Evolutionary conservation across 148 eudicot genomes (phyloP).

Genomic region (Euryodendron excelsum): DNA sequence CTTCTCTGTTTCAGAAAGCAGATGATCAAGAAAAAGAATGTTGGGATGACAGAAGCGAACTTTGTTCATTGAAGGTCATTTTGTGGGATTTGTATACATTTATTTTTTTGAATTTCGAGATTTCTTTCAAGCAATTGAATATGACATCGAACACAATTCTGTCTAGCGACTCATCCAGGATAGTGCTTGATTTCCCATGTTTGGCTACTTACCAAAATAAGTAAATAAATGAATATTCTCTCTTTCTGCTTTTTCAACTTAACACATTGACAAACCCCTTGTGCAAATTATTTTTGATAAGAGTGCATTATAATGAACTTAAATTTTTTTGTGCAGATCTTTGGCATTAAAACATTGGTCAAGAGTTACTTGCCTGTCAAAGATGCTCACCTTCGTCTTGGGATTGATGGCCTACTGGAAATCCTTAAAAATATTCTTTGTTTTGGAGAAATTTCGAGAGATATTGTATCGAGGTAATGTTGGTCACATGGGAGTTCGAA

Average conservation of each 20-base stretch:
- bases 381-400: constrained; percentile 93
- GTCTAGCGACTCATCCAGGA: background rate
- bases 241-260: background rate
- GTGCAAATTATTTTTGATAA: too few species aligned
- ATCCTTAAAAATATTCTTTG: constrained; percentile 66
- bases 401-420: constrained; percentile 69
- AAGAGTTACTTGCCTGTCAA: constrained; percentile 93
- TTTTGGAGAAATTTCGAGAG: constrained; percentile 77
- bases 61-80: constrained; percentile 81
- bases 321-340: constrained; percentile 47
- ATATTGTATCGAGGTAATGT: constrained; percentile 71
- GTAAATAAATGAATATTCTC: background rate
- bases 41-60: constrained; percentile 88
- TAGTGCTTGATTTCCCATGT: background rate
- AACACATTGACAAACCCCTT: background rate
- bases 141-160: background rate
- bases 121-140: constrained; percentile 8
- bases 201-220: background rate
- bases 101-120: constrained; percentile 3
- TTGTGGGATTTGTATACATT: background rate
- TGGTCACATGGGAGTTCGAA: background rate
- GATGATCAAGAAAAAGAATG: constrained; percentile 47
- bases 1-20: constrained; percentile 50
- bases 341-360: constrained; percentile 82
- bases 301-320: background rate